These are phyloP conservation scores for Starmerella tilneyi DNA, from an alignment of 805 yeast genomes.

Conservation along the genomic window DNA sequence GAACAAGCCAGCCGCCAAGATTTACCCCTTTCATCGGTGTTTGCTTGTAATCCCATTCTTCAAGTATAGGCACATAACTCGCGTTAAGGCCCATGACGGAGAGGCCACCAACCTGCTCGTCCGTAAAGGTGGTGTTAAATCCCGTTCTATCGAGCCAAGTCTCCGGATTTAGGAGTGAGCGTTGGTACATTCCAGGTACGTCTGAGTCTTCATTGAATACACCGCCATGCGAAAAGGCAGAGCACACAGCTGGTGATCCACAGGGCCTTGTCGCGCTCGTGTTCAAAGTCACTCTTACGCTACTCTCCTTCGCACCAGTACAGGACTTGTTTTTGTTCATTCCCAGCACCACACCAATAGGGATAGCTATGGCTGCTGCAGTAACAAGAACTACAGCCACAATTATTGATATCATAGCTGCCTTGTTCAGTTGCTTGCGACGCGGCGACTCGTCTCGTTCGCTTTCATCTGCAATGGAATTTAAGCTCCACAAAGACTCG, in stretches of 20 bases:
- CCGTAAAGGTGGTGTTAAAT: constrained; percentile 32
- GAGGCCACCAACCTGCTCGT: constrained; percentile 31
- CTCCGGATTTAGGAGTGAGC: constrained; percentile 2
- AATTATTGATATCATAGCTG: background rate
- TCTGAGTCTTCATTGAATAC: background rate
- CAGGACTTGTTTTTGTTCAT: background rate
- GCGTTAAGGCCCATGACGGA: constrained; percentile 31
- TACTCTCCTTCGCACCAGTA: background rate
- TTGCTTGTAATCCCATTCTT: constrained; percentile 23
- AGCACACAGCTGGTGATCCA: background rate
- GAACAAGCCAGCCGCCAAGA: constrained; percentile 80
- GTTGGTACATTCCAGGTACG: background rate
- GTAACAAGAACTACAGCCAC: background rate
- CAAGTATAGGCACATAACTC: constrained; percentile 25
- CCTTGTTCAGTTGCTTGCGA: background rate
- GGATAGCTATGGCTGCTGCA: background rate
- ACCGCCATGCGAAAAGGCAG: background rate
- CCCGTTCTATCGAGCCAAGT: constrained; percentile 31
- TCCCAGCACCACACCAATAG: background rate
- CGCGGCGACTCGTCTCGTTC: background rate
- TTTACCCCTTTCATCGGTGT: constrained; percentile 53
- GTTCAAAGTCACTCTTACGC: too few species aligned
- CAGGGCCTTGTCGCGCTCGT: too few species aligned
- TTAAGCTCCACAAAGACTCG: constrained; percentile 1
- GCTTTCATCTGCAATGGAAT: background rate